Evolutionary conservation across 179 eudicot species (phyloP), one percentile per base, ranked within the genome.

Genomic region (Carnegiea gigantea): DNA sequence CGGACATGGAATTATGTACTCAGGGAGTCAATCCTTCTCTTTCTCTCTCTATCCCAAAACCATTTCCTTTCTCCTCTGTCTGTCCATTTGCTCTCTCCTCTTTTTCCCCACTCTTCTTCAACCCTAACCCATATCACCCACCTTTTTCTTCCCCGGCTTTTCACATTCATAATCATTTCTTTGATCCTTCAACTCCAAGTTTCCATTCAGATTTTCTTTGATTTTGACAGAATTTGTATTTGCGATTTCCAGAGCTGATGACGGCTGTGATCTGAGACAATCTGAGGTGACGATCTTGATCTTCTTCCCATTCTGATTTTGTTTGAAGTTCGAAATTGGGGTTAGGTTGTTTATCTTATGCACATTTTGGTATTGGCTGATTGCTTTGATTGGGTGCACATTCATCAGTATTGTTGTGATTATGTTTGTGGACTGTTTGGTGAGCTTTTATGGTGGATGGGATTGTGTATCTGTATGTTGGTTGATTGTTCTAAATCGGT

Each of bases 201-300:
- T 70, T 70, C 73, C 20, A 70, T 70, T 70, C 73, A 17, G 73
- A 70, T 70, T 70, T 70, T 7, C 5, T 1, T 5, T 43, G 73
- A 11, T 74, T 73, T 78, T 76, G 57, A 51, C 64, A 40, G 64
- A 65, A 81, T 81, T 75, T 68, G 75, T 18, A 3, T 17, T 48
- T 53, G 4, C 73, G 23, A 28, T 28, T 26, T 12, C 0, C 20
- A 53, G 20, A 53, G 64, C 76, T 64, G 72, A 46, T 20, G 24
- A 21, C 57, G 9, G 49, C 28, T 82, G 77, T 82, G 87, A 82
- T 85, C 85, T 79, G 74, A 76, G 54, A 57, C 23, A 8, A n/a
- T 77, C 30, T 76, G 73, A 79, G 85, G 87, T 85, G 73, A 79
- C 73, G 83, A 82, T 85, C 83, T 83, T 82, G 81, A 77, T 59